Percentiles rank a stretch among this genome's conserved stretches.
These are phyloP conservation scores for Phytophthora parvispora DNA, from an alignment of 352 stramenopile genomes.

Conservation along the genomic window DNA sequence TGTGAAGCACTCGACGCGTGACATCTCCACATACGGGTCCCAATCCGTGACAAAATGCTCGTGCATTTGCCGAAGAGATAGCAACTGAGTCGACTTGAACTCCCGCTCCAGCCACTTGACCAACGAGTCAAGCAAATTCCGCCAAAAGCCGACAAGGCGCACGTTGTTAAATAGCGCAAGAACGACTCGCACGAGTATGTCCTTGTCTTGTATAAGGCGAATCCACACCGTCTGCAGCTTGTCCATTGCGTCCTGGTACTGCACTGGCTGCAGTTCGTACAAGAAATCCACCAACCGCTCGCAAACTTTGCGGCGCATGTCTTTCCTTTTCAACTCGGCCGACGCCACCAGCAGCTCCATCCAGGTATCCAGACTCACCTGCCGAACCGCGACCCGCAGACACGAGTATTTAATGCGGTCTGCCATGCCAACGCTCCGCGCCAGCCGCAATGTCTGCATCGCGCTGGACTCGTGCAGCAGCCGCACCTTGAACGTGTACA, in stretches of 20 bases:
- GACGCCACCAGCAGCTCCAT: slow-evolving; percentile 48
- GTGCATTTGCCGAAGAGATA: slow-evolving; percentile 56
- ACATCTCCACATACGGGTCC: slow-evolving; percentile 33
- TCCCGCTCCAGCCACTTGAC: slow-evolving; percentile 47
- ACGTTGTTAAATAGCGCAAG: slow-evolving; percentile 51
- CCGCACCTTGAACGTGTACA: slow-evolving; percentile 53
- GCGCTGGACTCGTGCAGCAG: slow-evolving; percentile 39
- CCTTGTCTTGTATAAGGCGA: slow-evolving; percentile 41
- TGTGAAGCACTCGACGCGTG: slow-evolving; percentile 31
- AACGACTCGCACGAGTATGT: slow-evolving; percentile 43
- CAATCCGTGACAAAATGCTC: slow-evolving; percentile 42
- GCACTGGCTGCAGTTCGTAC: slow-evolving; percentile 23
- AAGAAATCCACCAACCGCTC: slow-evolving; percentile 46
- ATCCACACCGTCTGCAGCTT: slow-evolving; percentile 46
- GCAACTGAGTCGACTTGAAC: slow-evolving; percentile 20
- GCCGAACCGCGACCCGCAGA: slow-evolving; percentile 33
- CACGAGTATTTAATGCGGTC: slow-evolving; percentile 45
- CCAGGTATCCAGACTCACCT: slow-evolving; percentile 48
- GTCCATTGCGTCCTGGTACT: slow-evolving; percentile 40
- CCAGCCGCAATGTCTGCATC: slow-evolving; percentile 42
- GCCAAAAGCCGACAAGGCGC: slow-evolving; percentile 47
- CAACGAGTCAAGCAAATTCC: slow-evolving; percentile 41
- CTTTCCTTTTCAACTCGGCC: slow-evolving; percentile 16
- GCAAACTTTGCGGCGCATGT: slow-evolving; percentile 31
- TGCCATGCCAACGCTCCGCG: slow-evolving; percentile 52